Conservation (phyloP, 139 green algal genomes). For the Nannochloris sp. region DNA sequence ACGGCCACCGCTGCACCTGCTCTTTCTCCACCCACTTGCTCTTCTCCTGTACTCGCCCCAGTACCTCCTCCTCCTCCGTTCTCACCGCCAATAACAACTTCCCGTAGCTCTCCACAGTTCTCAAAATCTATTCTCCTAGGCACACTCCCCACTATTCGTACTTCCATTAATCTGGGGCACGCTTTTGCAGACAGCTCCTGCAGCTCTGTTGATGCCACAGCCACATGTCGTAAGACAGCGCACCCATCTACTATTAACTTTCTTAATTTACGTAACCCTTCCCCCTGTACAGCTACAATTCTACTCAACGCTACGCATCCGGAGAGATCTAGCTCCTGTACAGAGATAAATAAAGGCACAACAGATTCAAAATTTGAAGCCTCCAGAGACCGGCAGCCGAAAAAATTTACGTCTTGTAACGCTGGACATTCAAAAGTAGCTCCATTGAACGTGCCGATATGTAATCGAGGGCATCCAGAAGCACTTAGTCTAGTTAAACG, state of each 20-base stretch:
- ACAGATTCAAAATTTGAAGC: not conserved
- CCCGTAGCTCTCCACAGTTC: not conserved
- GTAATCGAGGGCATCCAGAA: not conserved
- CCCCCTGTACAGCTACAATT: not conserved
- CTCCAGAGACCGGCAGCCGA: not conserved
- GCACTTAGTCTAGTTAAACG: not conserved
- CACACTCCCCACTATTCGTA: not conserved
- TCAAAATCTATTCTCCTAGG: not conserved
- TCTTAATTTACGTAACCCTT: not conserved
- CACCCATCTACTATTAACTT: not conserved
- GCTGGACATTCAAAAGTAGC: not conserved
- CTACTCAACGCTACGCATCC: not conserved
- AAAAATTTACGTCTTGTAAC: slow-evolving; percentile 1
- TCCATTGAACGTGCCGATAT: not conserved
- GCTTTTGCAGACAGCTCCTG: not conserved
- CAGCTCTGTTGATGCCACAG: not conserved
- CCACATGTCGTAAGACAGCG: not conserved
- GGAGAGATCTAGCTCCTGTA: not conserved
- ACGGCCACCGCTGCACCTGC: too few species aligned
- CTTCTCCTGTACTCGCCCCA: too few species aligned
- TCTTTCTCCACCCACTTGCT: too few species aligned
- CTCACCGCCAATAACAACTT: not conserved
- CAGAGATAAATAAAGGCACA: not conserved
- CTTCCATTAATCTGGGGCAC: not conserved
- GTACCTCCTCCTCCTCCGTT: not conserved